These are phyloP conservation scores for Sporothrix schenckii DNA, from an alignment of 2,329 filamentous ascomycete species.

Conservation along the genomic window DNA sequence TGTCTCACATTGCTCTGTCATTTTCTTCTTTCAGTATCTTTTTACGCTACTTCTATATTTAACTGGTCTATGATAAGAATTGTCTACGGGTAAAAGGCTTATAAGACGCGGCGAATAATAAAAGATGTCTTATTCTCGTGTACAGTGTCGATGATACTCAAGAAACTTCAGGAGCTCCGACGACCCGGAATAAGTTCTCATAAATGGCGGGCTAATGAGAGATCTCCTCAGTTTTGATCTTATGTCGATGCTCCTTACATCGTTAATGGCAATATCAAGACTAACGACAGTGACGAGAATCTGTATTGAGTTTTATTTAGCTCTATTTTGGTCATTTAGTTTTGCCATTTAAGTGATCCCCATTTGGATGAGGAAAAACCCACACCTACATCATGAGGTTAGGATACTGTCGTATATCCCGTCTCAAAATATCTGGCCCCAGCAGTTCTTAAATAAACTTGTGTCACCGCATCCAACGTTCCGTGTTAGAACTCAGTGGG, in stretches of 20 bases:
- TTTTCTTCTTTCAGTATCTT: no score
- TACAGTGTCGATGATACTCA: conserved; percentile 28
- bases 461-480: background rate
- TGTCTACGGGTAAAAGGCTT: no score
- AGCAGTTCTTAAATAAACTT: no score
- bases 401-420: background rate
- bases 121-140: background rate
- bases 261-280: background rate
- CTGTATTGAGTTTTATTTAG: no score
- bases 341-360: background rate
- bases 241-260: background rate
- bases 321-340: background rate
- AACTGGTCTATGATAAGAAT: no score
- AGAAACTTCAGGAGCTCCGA: conserved; percentile 22
- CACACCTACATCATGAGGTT: no score
- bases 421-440: background rate
- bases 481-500: background rate
- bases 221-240: conserved; percentile 9
- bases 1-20: no score
- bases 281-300: background rate
- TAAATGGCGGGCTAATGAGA: background rate
- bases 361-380: no score
- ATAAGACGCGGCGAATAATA: no score
- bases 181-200: conserved; percentile 23
- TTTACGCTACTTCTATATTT: no score